phyloP scores from a whole-genome alignment of 2,329 filamentous ascomycete genomes.

The Lachnellula occidentalis region DNA sequence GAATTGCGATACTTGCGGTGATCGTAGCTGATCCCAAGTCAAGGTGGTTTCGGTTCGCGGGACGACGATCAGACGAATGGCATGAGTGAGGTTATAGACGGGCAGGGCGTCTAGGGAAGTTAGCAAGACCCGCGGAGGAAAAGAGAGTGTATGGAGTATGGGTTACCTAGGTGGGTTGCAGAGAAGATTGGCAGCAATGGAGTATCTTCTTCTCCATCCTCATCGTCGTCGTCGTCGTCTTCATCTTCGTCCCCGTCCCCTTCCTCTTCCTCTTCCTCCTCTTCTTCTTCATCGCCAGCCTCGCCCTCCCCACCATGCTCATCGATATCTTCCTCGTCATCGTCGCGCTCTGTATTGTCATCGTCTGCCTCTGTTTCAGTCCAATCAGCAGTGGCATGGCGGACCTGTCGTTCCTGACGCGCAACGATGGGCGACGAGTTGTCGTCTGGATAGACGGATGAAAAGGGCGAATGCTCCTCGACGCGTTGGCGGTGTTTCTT shows the following conservation, averaged over 20 bases:
- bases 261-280: slow-evolving; percentile 27
- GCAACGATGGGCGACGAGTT: slow-evolving; percentile 22
- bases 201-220: slow-evolving; percentile 35
- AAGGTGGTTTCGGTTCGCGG: slow-evolving; percentile 86
- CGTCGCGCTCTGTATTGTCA: slow-evolving; percentile 23
- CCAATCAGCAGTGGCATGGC: slow-evolving; percentile 55
- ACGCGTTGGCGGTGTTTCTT: slow-evolving; percentile 29
- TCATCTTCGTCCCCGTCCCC: too few species aligned
- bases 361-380: slow-evolving; percentile 55
- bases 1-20: slow-evolving; percentile 94
- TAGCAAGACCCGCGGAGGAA: slow-evolving; percentile 17
- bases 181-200: slow-evolving; percentile 74
- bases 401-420: slow-evolving; percentile 16
- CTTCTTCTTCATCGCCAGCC: slow-evolving; percentile 20
- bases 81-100: slow-evolving; percentile 85
- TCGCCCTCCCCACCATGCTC: slow-evolving; percentile 26
- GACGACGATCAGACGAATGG: slow-evolving; percentile 78
- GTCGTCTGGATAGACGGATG: slow-evolving; percentile 28
- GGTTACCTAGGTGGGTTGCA: slow-evolving; percentile 65
- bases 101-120: slow-evolving; percentile 66
- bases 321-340: slow-evolving; percentile 15
- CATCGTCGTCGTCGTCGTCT: slow-evolving; percentile 36
- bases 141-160: background rate
- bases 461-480: slow-evolving; percentile 29
- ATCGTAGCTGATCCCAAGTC: slow-evolving; percentile 90